Base-by-base conservation (phyloP, 805 yeast genomes). In the Metschnikowia matae region DNA sequence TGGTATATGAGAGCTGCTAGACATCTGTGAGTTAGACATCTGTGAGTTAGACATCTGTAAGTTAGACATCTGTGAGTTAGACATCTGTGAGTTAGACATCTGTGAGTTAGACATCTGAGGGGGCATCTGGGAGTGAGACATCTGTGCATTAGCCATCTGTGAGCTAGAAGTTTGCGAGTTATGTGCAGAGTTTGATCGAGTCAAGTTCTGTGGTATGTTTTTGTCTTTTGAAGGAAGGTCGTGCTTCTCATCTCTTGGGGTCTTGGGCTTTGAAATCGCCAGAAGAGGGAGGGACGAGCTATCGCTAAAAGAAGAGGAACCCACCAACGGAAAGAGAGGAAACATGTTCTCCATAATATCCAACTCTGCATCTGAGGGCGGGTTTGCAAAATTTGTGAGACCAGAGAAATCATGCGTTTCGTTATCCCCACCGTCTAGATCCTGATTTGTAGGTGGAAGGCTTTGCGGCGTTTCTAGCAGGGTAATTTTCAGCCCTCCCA, bases 261-360 rank as follows among this genome's bases (percentile, higher is more conserved):
- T 21, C 36, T 45, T 41, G 18, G 74, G 71, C n/a, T 29, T 40
- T 10, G 41, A 10, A 5, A 68, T 49, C 15, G 63, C 60, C 64
- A 66, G 68, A 42, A 71, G 59, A 6, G 76, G 76, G 44, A 66
- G 62, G 36, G 68, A 60, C 42, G 64, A 64, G 52, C 63, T 67
- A 36, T 65, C 62, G 32, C 72, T 74, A 50, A 73, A 72, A 34
- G 71, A 66, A 40, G 60, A 56, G 39, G 61, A 58, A 6, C 77
- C 78, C 15, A 73, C 70, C 49, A 73, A 60, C 3, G 78, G 77
- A 44, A 73, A 73, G 20, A 73, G 63, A 3, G 78, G 78, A 50
- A 71, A 73, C 68, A 69, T 68, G 44, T 62, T 62, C 44, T 68
- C 71, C 48, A 65, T 64, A 43, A 62, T 46, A 43, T 67, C 70